phyloP scores from a whole-genome alignment of 2,329 filamentous ascomycete genomes.

The Paecilomyces variotii region DNA sequence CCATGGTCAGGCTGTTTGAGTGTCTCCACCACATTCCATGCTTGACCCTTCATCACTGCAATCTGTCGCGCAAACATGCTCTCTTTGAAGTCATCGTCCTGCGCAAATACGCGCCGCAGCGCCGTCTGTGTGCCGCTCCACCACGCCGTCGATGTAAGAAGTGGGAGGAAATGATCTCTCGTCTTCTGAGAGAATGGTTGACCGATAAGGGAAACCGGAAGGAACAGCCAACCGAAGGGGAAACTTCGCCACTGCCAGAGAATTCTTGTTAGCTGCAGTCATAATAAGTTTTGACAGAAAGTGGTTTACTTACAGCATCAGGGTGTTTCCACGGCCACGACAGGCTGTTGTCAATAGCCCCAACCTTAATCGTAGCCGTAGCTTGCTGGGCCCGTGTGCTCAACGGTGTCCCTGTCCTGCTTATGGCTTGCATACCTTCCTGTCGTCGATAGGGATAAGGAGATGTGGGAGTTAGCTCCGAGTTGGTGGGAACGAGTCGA shows the following conservation, averaged over 20 bases:
- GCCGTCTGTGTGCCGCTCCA: conserved; percentile 91
- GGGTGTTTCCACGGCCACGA: conserved; percentile 99
- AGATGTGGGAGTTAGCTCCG: conserved; percentile 28
- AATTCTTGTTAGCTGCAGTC: conserved; percentile 12
- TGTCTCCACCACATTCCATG: conserved; percentile 98
- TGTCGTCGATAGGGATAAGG: conserved; percentile 66
- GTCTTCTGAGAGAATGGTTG: conserved; percentile 93
- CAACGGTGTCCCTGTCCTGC: conserved; percentile 47
- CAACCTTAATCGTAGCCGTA: conserved; percentile 63
- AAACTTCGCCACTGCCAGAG: conserved; percentile 63
- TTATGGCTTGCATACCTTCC: conserved; percentile 73
- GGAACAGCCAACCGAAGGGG: conserved; percentile 96
- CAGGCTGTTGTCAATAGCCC: conserved; percentile 94
- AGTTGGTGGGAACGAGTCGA: conserved; percentile 53
- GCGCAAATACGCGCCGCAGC: conserved; percentile 76
- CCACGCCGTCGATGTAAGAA: conserved; percentile 91
- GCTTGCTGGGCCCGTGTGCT: conserved; percentile 41
- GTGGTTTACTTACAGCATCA: conserved; percentile 57
- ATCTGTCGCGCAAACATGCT: conserved; percentile 99
- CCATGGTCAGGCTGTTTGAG: conserved; percentile 89
- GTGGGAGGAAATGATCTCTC: conserved; percentile 86
- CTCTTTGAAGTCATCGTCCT: conserved; percentile 94
- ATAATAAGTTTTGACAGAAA: neutral
- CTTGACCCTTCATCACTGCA: conserved; percentile 97
- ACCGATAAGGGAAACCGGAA: conserved; percentile 92